Evolutionary conservation across 306 rosid genomes (phyloP).

Genomic region (Vigna nakashimae): DNA sequence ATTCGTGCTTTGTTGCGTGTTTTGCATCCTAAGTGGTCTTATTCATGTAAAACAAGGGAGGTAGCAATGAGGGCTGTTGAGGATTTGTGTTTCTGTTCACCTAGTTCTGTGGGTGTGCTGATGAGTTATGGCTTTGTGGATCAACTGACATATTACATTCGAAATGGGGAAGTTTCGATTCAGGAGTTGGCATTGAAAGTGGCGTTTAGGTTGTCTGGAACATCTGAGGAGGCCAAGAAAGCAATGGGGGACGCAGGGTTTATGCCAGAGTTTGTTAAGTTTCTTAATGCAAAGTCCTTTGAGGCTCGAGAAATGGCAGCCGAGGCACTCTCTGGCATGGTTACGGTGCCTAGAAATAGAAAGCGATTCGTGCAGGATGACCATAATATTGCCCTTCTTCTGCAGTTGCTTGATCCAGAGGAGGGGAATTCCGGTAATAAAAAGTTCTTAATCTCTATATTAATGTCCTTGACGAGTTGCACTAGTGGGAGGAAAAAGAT

Average conservation of each 20-base stretch:
- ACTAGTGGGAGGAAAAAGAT: slow-evolving; percentile 82
- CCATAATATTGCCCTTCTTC: slow-evolving; percentile 66
- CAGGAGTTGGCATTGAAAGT: slow-evolving; percentile 82
- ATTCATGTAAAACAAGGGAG: slow-evolving; percentile 65
- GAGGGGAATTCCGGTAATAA: slow-evolving; percentile 73
- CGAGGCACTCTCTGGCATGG: slow-evolving; percentile 76
- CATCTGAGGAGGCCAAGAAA: slow-evolving; percentile 82
- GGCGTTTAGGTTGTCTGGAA: slow-evolving; percentile 60
- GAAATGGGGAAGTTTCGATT: slow-evolving; percentile 74
- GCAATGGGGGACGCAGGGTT: slow-evolving; percentile 81
- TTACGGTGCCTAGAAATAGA: slow-evolving; percentile 69
- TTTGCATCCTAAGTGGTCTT: slow-evolving; percentile 61
- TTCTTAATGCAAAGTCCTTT: slow-evolving; percentile 75
- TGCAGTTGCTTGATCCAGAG: slow-evolving; percentile 74
- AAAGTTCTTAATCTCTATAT: slow-evolving; percentile 70
- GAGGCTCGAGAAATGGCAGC: slow-evolving; percentile 90
- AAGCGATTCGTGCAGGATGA: slow-evolving; percentile 86
- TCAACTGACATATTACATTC: slow-evolving; percentile 61
- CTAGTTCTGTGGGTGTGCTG: slow-evolving; percentile 55
- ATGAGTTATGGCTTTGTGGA: slow-evolving; percentile 72
- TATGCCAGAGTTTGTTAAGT: slow-evolving; percentile 80
- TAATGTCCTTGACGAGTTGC: slow-evolving; percentile 78
- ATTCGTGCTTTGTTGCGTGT: slow-evolving; percentile 64
- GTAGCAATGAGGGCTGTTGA: slow-evolving; percentile 76
- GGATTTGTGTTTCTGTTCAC: slow-evolving; percentile 65